A percentile compares a stretch with the other conserved stretches of the same genome.
phyloP scores from a whole-genome alignment of 352 stramenopile genomes.

The Globisporangium carolinianum region DNA sequence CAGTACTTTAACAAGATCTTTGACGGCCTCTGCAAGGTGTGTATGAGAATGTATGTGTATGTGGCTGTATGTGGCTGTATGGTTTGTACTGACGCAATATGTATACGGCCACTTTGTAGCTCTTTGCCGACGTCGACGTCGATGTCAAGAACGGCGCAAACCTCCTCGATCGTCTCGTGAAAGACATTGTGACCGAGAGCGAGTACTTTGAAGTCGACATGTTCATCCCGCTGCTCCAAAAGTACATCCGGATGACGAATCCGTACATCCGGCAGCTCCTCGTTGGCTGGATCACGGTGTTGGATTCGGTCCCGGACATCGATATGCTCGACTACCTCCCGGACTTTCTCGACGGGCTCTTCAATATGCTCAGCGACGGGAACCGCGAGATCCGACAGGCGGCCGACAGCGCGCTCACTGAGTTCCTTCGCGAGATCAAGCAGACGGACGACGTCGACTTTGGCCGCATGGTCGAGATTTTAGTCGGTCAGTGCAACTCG shows the following conservation, averaged over 20 bases:
- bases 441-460: conserved; percentile 95
- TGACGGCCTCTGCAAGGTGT: conserved; percentile 87
- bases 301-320: conserved; percentile 98
- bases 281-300: conserved; percentile 97
- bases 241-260: conserved; percentile 98
- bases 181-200: conserved; percentile 99
- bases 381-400: conserved; percentile 98
- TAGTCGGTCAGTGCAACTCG: conserved; percentile 96
- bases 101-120: conserved; percentile 43
- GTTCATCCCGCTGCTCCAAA: conserved; percentile 98
- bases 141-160: conserved; percentile 98
- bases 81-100: not conserved
- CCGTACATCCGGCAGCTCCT: conserved; percentile 99
- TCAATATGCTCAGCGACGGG: conserved; percentile 99
- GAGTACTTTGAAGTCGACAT: conserved; percentile 98
- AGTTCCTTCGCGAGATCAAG: conserved; percentile 96
- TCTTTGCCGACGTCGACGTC: conserved; percentile 99
- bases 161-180: conserved; percentile 90
- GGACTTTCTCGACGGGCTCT: conserved; percentile 98
- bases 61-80: not conserved
- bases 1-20: conserved; percentile 99
- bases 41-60: conserved; percentile 1
- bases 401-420: conserved; percentile 89
- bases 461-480: conserved; percentile 96
- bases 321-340: conserved; percentile 98